Evolutionary conservation across 345 rosid species (phyloP).

Genomic region (Syzygium aromaticum): DNA sequence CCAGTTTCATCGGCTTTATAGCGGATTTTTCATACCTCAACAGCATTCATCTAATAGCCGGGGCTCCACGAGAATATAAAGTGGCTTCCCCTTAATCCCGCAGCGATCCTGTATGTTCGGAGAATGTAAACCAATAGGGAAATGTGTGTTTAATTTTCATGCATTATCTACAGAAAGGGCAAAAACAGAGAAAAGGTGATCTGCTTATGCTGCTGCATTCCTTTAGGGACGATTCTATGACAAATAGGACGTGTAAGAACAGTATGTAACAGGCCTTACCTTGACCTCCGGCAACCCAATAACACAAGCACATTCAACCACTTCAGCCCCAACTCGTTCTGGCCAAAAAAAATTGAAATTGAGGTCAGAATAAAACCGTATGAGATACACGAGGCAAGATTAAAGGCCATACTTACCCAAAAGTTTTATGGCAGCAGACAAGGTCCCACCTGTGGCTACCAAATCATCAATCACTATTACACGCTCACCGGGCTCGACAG

Average conservation of each 20-base stretch:
- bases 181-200: neutral
- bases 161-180: neutral
- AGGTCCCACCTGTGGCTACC: constrained; percentile 87
- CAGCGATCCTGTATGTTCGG: constrained; percentile 33
- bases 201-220: neutral
- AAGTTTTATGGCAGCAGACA: constrained; percentile 73
- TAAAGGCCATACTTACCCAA: constrained; percentile 31
- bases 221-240: neutral
- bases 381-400: neutral
- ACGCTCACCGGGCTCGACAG: constrained; percentile 59
- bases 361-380: neutral
- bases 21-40: neutral
- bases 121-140: neutral
- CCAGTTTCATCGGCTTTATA: neutral
- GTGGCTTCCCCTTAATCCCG: constrained; percentile 66
- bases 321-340: constrained; percentile 66
- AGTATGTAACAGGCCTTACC: constrained; percentile 20
- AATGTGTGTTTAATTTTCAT: neutral
- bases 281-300: constrained; percentile 68
- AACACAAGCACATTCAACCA: constrained; percentile 71
- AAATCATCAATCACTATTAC: constrained; percentile 71
- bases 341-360: neutral
- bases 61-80: constrained; percentile 74
- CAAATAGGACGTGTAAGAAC: neutral
- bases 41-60: constrained; percentile 18